Evolutionary conservation across 805 yeast species (phyloP).

Genomic region (Wickerhamomyces xylosicus): DNA sequence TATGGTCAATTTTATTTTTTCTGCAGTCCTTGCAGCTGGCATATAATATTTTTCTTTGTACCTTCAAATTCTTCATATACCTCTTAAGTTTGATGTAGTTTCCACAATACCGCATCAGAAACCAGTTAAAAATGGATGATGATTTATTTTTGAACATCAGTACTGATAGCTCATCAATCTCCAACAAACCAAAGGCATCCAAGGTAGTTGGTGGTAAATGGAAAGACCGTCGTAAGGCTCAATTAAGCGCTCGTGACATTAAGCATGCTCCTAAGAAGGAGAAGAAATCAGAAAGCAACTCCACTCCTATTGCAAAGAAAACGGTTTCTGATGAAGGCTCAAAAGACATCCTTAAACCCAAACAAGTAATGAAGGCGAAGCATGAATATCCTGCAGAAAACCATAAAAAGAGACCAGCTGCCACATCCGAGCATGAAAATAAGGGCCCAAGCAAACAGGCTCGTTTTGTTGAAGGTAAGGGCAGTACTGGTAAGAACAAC

Average conservation of each 20-base stretch:
- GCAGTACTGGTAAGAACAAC: conserved; percentile 41
- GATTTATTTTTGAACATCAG: conserved; percentile 71
- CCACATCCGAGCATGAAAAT: conserved; percentile 2
- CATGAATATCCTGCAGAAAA: conserved; percentile 1
- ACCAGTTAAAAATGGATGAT: conserved; percentile 50
- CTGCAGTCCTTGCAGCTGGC: too few relatives aligned
- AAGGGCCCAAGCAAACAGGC: conserved; percentile 25
- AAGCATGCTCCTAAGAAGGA: conserved; percentile 5
- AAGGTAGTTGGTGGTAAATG: conserved; percentile 68
- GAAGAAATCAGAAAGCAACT: background rate
- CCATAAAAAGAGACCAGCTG: conserved; percentile 10
- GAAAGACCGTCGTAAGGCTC: conserved; percentile 61
- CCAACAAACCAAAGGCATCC: conserved; percentile 13
- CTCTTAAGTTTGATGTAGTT: too few relatives aligned
- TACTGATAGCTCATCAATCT: conserved; percentile 22
- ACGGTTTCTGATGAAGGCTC: background rate
- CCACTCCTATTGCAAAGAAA: background rate
- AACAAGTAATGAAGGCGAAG: background rate
- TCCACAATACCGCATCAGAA: too few relatives aligned
- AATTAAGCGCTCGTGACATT: conserved; percentile 14
- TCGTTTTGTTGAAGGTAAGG: conserved; percentile 36
- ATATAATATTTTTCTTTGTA: too few relatives aligned
- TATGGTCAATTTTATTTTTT: too few relatives aligned
- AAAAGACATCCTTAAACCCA: background rate
- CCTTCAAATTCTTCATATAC: too few relatives aligned